These are phyloP conservation scores for Stagonosporopsis vannaccii DNA, from an alignment of 2,329 filamentous ascomycete species.

Conservation along the genomic window DNA sequence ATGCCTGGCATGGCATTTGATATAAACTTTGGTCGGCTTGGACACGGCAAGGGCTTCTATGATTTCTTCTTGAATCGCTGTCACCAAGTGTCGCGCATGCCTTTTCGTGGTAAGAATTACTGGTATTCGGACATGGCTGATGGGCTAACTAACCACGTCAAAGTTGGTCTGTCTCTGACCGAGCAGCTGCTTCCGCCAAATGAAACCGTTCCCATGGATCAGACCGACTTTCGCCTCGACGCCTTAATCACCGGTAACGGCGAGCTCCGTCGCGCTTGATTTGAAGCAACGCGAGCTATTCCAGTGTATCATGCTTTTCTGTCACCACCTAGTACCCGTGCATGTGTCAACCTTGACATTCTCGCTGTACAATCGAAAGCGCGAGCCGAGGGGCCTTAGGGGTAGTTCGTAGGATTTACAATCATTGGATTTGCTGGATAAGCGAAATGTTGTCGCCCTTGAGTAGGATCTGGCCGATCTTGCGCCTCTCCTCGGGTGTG, in stretches of 20 bases:
- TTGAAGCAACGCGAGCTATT: not conserved
- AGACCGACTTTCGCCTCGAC: conserved; percentile 81
- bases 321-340: conserved; percentile 6
- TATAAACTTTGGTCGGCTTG: conserved; percentile 74
- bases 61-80: conserved; percentile 89
- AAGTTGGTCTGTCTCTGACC: conserved; percentile 80
- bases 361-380: conserved; percentile 14
- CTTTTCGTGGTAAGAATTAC: conserved; percentile 64
- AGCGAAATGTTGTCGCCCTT: conserved; percentile 90
- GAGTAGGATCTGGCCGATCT: conserved; percentile 82
- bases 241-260: conserved; percentile 78
- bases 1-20: conserved; percentile 96
- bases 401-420: not conserved
- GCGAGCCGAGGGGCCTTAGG: conserved; percentile 6
- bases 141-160: conserved; percentile 47
- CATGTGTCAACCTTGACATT: conserved; percentile 5
- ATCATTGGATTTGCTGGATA: conserved; percentile 61
- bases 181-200: conserved; percentile 79
- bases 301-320: conserved; percentile 3
- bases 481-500: conserved; percentile 75
- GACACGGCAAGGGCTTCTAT: conserved; percentile 97
- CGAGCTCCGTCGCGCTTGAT: conserved; percentile 49
- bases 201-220: conserved; percentile 74
- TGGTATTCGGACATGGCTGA: conserved; percentile 37
- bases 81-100: conserved; percentile 60